These are phyloP conservation scores for Cucurbita ficifolia DNA, from an alignment of 306 rosid species.

Conservation along the genomic window DNA sequence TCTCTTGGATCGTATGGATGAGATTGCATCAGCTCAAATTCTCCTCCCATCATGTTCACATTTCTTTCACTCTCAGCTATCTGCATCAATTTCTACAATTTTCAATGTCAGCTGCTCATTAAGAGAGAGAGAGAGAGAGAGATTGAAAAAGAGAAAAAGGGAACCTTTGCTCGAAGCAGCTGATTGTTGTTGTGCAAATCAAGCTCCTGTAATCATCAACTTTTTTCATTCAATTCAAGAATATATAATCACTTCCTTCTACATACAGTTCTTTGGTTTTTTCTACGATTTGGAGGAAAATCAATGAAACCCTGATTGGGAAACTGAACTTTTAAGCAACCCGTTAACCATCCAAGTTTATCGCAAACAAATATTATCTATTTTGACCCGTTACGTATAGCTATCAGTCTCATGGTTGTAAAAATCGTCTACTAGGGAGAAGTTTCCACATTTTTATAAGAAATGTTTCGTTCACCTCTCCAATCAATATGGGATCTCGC, in stretches of 20 bases:
- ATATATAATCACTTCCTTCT: background rate
- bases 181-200: conserved; percentile 91
- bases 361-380: no score
- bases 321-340: background rate
- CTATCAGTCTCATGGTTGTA: no score
- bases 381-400: no score
- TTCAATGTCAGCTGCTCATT: background rate
- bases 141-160: background rate
- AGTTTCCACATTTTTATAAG: no score
- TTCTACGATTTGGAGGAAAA: background rate
- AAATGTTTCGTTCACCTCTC: no score
- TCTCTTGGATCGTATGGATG: conserved; percentile 50
- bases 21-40: conserved; percentile 51
- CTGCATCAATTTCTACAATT: conserved; percentile 12
- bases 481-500: no score
- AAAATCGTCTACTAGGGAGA: no score
- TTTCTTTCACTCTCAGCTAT: conserved; percentile 82
- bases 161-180: conserved; percentile 82
- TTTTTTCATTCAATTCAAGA: background rate
- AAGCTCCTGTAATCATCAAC: conserved; percentile 47
- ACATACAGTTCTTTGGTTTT: background rate
- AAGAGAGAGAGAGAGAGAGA: background rate
- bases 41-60: conserved; percentile 31
- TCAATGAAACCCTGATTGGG: background rate
- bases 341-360: no score